Evolutionary conservation across 1,284 basidiomycete species (phyloP).

Genomic region (Coniferiporia sulphurascens): DNA sequence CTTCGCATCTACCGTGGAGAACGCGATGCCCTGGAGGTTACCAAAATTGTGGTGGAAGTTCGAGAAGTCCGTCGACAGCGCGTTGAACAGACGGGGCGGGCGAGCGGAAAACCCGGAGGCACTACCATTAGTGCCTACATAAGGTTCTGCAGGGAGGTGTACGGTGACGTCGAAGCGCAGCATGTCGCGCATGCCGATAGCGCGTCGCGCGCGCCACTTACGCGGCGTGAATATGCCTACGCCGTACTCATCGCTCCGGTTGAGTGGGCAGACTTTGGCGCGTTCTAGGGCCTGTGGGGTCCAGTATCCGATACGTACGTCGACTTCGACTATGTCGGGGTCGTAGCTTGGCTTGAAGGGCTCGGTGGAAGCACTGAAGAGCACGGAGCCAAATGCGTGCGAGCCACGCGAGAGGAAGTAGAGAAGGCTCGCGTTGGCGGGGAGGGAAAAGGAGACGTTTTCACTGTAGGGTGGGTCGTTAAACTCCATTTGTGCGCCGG

Average conservation of each 20-base stretch:
- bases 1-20: slow-evolving; percentile 19
- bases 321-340: slow-evolving; percentile 19
- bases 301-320: slow-evolving; percentile 20
- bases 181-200: slow-evolving; percentile 1
- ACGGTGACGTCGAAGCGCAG: slow-evolving; percentile 22
- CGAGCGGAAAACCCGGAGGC: too few relatives aligned
- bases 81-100: too few relatives aligned
- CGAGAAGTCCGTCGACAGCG: slow-evolving; percentile 20
- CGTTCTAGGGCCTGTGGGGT: slow-evolving; percentile 14
- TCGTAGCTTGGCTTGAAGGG: neutral
- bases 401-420: slow-evolving; percentile 26
- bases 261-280: slow-evolving; percentile 24
- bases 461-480: slow-evolving; percentile 6
- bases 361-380: slow-evolving; percentile 9
- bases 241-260: slow-evolving; percentile 23
- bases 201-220: slow-evolving; percentile 6
- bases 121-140: slow-evolving; percentile 18
- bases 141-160: slow-evolving; percentile 16
- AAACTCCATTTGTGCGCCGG: neutral
- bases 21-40: slow-evolving; percentile 19
- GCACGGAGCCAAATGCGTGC: slow-evolving; percentile 20
- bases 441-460: slow-evolving; percentile 22
- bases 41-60: slow-evolving; percentile 22
- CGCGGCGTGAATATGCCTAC: slow-evolving; percentile 27
- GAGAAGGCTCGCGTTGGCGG: slow-evolving; percentile 23